Evolutionary conservation across 495 filamentous ascomycete genomes (phyloP).

Genomic region (Aspergillus cristatus): DNA sequence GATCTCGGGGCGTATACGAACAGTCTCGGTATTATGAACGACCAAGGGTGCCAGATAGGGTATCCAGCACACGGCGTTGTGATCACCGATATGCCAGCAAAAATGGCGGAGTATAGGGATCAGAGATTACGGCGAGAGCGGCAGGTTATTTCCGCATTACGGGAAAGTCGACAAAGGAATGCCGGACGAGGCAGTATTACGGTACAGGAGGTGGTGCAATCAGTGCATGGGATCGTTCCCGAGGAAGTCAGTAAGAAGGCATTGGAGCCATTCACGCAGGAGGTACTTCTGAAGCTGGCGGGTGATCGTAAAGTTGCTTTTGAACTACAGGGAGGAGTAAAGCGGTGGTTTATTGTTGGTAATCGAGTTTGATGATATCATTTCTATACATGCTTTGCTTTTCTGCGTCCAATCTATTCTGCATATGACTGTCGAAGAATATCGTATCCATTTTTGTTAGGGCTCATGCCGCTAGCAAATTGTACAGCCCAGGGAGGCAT

Average conservation of each 20-base stretch:
- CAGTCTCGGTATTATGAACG: constrained; percentile 20
- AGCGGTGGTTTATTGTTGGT: constrained; percentile 41
- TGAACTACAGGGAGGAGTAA: constrained; percentile 25
- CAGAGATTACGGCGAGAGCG: constrained; percentile 28
- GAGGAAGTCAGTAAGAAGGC: constrained; percentile 21
- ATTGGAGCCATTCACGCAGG: constrained; percentile 37
- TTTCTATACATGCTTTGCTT: too few species aligned
- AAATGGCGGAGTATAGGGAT: constrained; percentile 19
- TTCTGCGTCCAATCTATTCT: too few species aligned
- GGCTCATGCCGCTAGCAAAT: too few species aligned
- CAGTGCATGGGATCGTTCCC: constrained; percentile 26
- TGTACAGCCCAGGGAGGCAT: too few species aligned
- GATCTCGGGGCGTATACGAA: constrained; percentile 30
- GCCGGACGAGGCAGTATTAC: constrained; percentile 23
- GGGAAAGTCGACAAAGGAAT: constrained; percentile 2
- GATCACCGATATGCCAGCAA: constrained; percentile 25
- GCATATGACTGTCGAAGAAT: too few species aligned
- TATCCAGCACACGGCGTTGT: constrained; percentile 35
- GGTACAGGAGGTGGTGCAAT: constrained; percentile 25
- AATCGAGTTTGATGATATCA: too few species aligned
- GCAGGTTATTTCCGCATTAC: constrained; percentile 23
- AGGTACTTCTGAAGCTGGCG: constrained; percentile 40
- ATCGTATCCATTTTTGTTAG: too few species aligned
- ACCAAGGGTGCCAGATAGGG: constrained; percentile 19
- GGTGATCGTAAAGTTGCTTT: constrained; percentile 42